A percentile compares a stretch with the other conserved stretches of the same genome.
phyloP scores from a whole-genome alignment of 2,329 filamentous ascomycete species.

The Aspergillus fijiensis region DNA sequence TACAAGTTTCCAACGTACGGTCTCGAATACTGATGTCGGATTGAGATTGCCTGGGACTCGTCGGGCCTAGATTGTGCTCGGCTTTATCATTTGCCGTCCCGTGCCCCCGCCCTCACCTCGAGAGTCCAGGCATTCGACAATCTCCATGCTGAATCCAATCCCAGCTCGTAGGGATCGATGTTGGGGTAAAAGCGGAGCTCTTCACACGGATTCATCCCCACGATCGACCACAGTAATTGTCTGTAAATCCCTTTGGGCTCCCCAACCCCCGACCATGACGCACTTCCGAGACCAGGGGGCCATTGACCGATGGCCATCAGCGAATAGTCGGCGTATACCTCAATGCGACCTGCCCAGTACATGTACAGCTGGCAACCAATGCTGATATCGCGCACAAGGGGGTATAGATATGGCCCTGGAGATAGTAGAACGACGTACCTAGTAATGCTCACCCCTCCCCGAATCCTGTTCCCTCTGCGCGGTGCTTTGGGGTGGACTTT shows the following conservation, averaged over 20 bases:
- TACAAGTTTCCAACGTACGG: neutral
- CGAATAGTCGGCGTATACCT: neutral
- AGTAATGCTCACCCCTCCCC: neutral
- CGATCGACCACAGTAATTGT: neutral
- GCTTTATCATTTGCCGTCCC: neutral
- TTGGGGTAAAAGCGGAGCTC: slow-evolving; percentile 7
- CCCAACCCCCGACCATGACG: neutral
- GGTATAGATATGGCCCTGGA: neutral
- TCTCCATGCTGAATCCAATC: neutral
- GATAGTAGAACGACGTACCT: neutral
- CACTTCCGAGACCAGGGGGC: neutral
- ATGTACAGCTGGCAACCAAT: neutral
- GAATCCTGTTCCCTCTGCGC: neutral
- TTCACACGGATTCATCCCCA: neutral
- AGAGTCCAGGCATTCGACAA: neutral
- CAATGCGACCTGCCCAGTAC: neutral
- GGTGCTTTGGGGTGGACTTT: neutral
- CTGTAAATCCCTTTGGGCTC: neutral
- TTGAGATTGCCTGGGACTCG: neutral
- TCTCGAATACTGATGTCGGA: neutral
- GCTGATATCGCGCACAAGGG: neutral
- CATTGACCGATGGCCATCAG: neutral
- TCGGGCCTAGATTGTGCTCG: neutral
- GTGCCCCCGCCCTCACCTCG: neutral
- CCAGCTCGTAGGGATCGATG: neutral